Conservation (phyloP, 768 basidiomycete species). For the Boletus subparvulus region DNA sequence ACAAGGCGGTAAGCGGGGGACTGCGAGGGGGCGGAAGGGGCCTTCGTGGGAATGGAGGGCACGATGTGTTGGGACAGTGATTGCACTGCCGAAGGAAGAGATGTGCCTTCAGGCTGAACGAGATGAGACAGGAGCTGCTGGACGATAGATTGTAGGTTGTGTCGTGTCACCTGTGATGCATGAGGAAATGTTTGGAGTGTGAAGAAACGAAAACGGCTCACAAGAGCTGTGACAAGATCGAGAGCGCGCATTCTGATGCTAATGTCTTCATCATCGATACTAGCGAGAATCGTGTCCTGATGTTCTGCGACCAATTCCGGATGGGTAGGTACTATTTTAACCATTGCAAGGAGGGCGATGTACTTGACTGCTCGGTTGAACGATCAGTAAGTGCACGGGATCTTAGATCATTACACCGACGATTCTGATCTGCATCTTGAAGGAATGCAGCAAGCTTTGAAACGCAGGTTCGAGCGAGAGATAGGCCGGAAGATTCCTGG, state of each 20-base stretch:
- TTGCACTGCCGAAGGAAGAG: slow-evolving; percentile 57
- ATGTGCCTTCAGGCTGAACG: slow-evolving; percentile 53
- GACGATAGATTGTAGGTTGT: slow-evolving; percentile 86
- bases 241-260: slow-evolving; percentile 96
- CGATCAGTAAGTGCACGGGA: slow-evolving; percentile 16
- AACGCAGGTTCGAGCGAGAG: slow-evolving; percentile 84
- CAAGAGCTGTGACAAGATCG: slow-evolving; percentile 93
- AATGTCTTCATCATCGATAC: slow-evolving; percentile 90
- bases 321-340: slow-evolving; percentile 92
- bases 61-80: slow-evolving; percentile 53
- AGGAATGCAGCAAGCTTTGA: slow-evolving; percentile 92
- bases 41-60: slow-evolving; percentile 37
- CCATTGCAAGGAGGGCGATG: slow-evolving; percentile 92
- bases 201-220: slow-evolving; percentile 33
- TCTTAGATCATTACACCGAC: slow-evolving; percentile 50
- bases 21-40: slow-evolving; percentile 54
- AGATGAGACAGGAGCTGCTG: slow-evolving; percentile 89
- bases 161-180: slow-evolving; percentile 63
- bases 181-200: neutral
- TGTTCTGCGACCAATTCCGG: slow-evolving; percentile 88
- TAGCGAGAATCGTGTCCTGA: slow-evolving; percentile 86
- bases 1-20: slow-evolving; percentile 85
- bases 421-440: slow-evolving; percentile 91
- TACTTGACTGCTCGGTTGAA: slow-evolving; percentile 77
- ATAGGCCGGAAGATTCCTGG: slow-evolving; percentile 69